Conservation (phyloP, 2,329 filamentous ascomycete species). For the Exophiala alcalophila region DNA sequence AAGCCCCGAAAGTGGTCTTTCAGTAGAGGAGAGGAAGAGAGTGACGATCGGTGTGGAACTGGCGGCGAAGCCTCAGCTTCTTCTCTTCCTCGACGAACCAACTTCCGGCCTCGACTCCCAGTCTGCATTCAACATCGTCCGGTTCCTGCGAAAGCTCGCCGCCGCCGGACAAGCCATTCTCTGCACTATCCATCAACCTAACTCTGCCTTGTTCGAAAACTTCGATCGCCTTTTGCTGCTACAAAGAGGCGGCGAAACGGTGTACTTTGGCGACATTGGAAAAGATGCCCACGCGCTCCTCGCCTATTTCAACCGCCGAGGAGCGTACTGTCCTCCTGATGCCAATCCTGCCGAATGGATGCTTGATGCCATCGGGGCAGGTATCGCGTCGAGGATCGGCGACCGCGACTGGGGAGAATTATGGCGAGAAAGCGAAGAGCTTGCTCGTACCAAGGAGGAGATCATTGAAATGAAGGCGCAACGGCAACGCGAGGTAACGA, state of each 20-base stretch:
- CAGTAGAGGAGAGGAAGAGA: slow-evolving; percentile 50
- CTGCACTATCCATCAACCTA: slow-evolving; percentile 89
- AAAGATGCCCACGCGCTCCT: slow-evolving; percentile 69
- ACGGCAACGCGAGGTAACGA: slow-evolving; percentile 50
- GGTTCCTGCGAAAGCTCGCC: slow-evolving; percentile 60
- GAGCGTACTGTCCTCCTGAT: slow-evolving; percentile 51
- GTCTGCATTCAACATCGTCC: slow-evolving; percentile 63
- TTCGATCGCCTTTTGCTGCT: slow-evolving; percentile 80
- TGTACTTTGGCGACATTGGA: slow-evolving; percentile 85
- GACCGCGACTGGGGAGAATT: slow-evolving; percentile 76
- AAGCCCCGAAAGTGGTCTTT: slow-evolving; percentile 57
- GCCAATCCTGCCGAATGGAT: slow-evolving; percentile 54
- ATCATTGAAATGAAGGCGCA: slow-evolving; percentile 65
- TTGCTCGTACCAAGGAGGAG: slow-evolving; percentile 62
- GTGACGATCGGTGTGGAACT: slow-evolving; percentile 62
- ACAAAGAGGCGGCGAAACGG: slow-evolving; percentile 72
- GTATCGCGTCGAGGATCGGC: slow-evolving; percentile 68
- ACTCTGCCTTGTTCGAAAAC: slow-evolving; percentile 79
- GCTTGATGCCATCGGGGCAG: slow-evolving; percentile 66
- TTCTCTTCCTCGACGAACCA: slow-evolving; percentile 63
- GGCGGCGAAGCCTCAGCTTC: slow-evolving; percentile 58
- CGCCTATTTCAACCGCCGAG: slow-evolving; percentile 56
- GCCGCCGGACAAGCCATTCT: slow-evolving; percentile 80
- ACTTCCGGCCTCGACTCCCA: slow-evolving; percentile 66
- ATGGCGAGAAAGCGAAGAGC: slow-evolving; percentile 71